Percentiles rank a stretch among this genome's conserved stretches.
These are phyloP conservation scores for Musa beccarii DNA, from an alignment of 176 grass and related monocot genomes.

Conservation along the genomic window DNA sequence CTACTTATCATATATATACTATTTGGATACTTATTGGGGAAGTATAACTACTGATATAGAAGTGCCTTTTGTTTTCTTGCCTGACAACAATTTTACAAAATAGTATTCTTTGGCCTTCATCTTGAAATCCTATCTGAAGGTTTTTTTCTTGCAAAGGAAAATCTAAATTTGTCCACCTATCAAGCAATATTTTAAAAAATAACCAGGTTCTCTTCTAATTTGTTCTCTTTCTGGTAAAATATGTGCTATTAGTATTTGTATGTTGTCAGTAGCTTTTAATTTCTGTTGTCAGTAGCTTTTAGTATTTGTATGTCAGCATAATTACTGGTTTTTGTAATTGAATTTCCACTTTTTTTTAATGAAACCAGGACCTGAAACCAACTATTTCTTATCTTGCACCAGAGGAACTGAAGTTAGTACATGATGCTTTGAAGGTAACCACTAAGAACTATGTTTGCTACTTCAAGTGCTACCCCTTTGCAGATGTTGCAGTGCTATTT, in stretches of 20 bases:
- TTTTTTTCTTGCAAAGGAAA: background rate
- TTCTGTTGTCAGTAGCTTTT: background rate
- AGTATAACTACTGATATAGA: too few species aligned
- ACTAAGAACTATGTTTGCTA: background rate
- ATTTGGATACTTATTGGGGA: too few species aligned
- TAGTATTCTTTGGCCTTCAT: too few species aligned
- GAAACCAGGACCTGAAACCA: slow-evolving; percentile 66
- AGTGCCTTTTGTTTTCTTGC: too few species aligned
- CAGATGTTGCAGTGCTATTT: background rate
- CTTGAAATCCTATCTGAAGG: background rate
- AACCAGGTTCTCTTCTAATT: background rate
- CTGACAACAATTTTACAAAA: too few species aligned
- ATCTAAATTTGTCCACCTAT: background rate
- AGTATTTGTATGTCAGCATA: background rate
- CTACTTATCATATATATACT: too few species aligned
- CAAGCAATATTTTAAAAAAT: background rate
- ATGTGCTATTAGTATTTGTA: background rate
- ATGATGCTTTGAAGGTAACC: slow-evolving; percentile 83
- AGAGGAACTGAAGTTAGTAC: slow-evolving; percentile 72
- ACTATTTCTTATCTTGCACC: slow-evolving; percentile 76
- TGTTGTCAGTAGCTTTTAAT: background rate
- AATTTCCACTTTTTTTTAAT: background rate
- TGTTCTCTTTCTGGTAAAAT: background rate
- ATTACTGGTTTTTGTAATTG: background rate
- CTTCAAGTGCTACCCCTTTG: background rate